These are phyloP conservation scores for Dryadomyces quercivorus DNA, from an alignment of 2,329 filamentous ascomycete species.

Conservation along the genomic window DNA sequence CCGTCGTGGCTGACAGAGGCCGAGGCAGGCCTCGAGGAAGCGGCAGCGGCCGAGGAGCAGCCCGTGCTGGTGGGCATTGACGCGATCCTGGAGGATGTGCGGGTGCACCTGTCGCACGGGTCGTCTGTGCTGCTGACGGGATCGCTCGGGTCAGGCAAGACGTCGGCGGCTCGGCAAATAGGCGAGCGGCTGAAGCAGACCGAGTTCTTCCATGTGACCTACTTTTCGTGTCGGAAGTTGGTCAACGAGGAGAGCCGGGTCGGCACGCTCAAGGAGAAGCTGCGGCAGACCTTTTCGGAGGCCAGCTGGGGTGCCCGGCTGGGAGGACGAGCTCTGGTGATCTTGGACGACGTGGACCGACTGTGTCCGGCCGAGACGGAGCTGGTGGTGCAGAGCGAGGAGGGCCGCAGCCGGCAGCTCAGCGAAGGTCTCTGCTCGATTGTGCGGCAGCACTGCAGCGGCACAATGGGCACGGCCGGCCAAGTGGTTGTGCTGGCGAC, in stretches of 20 bases:
- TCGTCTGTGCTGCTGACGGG: slow-evolving; percentile 87
- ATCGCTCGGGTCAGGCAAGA: slow-evolving; percentile 83
- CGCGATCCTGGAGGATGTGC: slow-evolving; percentile 55
- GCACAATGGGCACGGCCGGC: slow-evolving; percentile 37
- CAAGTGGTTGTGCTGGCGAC: slow-evolving; percentile 82
- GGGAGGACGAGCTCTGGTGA: slow-evolving; percentile 70
- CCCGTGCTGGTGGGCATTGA: slow-evolving; percentile 75
- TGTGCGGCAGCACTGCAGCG: slow-evolving; percentile 71
- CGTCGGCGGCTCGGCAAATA: slow-evolving; percentile 63
- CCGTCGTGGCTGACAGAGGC: slow-evolving; percentile 40
- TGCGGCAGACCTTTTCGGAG: slow-evolving; percentile 73
- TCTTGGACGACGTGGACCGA: slow-evolving; percentile 87
- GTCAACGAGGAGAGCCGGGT: slow-evolving; percentile 86
- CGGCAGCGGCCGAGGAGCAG: slow-evolving; percentile 30
- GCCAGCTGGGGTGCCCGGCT: slow-evolving; percentile 85
- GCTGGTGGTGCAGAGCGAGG: slow-evolving; percentile 84
- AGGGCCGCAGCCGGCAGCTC: slow-evolving; percentile 81
- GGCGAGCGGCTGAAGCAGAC: slow-evolving; percentile 61
- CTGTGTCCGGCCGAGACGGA: slow-evolving; percentile 91
- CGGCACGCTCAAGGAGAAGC: slow-evolving; percentile 78
- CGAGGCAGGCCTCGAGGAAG: slow-evolving; percentile 21
- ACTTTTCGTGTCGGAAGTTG: slow-evolving; percentile 76
- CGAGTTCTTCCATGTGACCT: slow-evolving; percentile 68
- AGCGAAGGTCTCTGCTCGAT: slow-evolving; percentile 80
- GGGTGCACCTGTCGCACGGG: slow-evolving; percentile 66